Conservation (phyloP, 805 yeast genomes). For the Zygosaccharomyces bisporus region DNA sequence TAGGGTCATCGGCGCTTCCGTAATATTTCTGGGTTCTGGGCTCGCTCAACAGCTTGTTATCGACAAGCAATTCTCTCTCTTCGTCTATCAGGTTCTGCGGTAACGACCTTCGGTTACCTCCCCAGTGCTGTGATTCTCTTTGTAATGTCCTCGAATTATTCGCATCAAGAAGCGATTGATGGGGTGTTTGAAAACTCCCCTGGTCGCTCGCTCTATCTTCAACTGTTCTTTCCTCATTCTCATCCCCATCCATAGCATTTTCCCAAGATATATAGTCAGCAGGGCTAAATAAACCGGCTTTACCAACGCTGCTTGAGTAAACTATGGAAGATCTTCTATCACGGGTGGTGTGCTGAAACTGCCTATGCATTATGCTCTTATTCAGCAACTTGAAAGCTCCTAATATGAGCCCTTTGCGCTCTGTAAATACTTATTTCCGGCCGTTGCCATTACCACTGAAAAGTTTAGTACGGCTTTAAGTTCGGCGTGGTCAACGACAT, state of each 20-base stretch:
- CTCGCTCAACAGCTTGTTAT: constrained; percentile 26
- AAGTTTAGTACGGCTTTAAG: not conserved
- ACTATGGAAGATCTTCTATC: constrained; percentile 34
- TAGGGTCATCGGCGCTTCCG: constrained; percentile 15
- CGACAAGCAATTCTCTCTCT: constrained; percentile 34
- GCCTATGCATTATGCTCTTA: constrained; percentile 21
- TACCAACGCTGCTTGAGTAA: constrained; percentile 35
- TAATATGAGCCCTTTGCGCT: not conserved
- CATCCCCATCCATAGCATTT: constrained; percentile 14
- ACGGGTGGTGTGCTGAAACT: constrained; percentile 29
- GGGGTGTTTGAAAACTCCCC: constrained; percentile 5
- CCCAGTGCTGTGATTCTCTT: constrained; percentile 14
- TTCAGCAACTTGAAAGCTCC: not conserved
- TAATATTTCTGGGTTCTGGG: constrained; percentile 7
- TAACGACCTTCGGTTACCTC: constrained; percentile 13
- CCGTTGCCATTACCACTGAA: not conserved
- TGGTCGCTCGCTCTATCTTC: constrained; percentile 3
- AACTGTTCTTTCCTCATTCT: constrained; percentile 13
- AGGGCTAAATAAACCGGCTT: constrained; percentile 33
- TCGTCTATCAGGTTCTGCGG: constrained; percentile 27
- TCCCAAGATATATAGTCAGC: constrained; percentile 28
- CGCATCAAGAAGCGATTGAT: constrained; percentile 19
- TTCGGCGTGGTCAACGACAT: not conserved
- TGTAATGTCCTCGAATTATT: constrained; percentile 25
- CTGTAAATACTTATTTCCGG: not conserved